Evolutionary conservation across 2,329 filamentous ascomycete genomes (phyloP).

Genomic region (Sarocladium kiliense): DNA sequence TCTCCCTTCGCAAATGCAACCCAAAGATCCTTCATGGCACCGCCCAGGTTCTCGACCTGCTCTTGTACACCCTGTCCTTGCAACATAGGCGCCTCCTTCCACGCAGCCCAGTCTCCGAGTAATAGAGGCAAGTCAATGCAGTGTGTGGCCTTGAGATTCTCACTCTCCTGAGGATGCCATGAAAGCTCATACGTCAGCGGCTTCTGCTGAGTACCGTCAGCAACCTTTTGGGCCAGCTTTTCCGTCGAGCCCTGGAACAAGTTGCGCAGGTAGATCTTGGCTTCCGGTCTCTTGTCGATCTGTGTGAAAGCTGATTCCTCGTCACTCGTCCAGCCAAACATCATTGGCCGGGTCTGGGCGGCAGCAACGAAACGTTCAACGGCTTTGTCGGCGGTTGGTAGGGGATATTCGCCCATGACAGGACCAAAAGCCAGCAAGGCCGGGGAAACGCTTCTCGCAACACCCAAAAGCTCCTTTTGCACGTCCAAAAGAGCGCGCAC

Average conservation of each 20-base stretch:
- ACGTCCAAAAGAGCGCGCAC: constrained; percentile 8
- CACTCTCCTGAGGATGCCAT: constrained; percentile 10
- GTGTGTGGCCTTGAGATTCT: constrained; percentile 12
- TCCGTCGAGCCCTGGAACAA: background rate
- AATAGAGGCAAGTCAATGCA: constrained; percentile 15
- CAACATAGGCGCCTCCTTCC: constrained; percentile 17
- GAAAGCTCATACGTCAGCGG: constrained; percentile 12
- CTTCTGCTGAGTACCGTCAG: constrained; percentile 7
- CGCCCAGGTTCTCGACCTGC: constrained; percentile 11
- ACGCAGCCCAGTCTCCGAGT: constrained; percentile 13
- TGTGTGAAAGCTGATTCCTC: background rate
- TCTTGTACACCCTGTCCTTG: constrained; percentile 5
- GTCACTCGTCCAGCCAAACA: constrained; percentile 5
- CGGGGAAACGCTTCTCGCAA: constrained; percentile 5
- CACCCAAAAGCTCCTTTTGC: constrained; percentile 9
- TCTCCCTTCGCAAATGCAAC: constrained; percentile 13
- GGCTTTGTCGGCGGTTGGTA: background rate
- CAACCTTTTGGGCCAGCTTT: constrained; percentile 3
- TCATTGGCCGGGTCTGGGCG: background rate
- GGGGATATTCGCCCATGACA: constrained; percentile 9
- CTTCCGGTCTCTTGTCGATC: background rate
- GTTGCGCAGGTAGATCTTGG: background rate
- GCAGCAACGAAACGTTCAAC: background rate
- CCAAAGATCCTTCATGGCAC: constrained; percentile 13
- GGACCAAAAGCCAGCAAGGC: constrained; percentile 11